Base-by-base conservation (phyloP, 2,329 filamentous ascomycete species). In the Dactylonectria estremocensis region DNA sequence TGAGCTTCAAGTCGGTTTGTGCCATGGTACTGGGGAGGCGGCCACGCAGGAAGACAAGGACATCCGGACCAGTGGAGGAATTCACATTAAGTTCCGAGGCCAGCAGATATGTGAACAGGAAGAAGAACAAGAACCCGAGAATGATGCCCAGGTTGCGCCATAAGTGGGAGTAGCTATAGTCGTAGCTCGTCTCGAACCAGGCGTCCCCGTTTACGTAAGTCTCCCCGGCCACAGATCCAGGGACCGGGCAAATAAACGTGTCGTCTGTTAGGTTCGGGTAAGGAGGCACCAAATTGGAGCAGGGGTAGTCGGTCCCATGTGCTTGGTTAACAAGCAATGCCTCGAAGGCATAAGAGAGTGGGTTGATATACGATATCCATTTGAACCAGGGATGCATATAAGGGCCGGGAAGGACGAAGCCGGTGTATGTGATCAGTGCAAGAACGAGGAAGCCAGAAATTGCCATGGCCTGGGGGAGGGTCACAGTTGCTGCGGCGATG, bases 301-400 rank as follows among this genome's bases (percentile, higher is more conserved):
- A 93, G 7, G 79, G 76, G 56, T 88, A 89, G 3, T 82, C 74
- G 5, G 82, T 83, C 10, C 84, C 83, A 65, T 86, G 84, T 72
- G 91, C 90, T 77, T 95, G 92, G 79, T 93, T 93, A 67, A 88
- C 83, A 83, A 92, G 88, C 37, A 93, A 81, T 3, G 87, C 84
- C 76, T 93, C 91, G 74, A 93, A 94, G 2, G 85, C 89, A 74
- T 93, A 93, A 22, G 85, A 88, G 48, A 93, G 3, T 90, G 90
- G 24, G 71, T 93, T 89, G 60, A 93, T 82, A 78, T 89, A 93
- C 55, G 89, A 88, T 61, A 93, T 90, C 92, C 92, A 40, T 40
- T 40, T 40, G 5, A 11, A 40, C 35, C 35, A 40, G 35, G 35
- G 35, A 11, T 89, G 84, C 90, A 91, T 93, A 75, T 91, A 71